These are phyloP conservation scores for Blastobotrys capitulatus DNA, from an alignment of 1,139 yeast genomes.

Conservation along the genomic window DNA sequence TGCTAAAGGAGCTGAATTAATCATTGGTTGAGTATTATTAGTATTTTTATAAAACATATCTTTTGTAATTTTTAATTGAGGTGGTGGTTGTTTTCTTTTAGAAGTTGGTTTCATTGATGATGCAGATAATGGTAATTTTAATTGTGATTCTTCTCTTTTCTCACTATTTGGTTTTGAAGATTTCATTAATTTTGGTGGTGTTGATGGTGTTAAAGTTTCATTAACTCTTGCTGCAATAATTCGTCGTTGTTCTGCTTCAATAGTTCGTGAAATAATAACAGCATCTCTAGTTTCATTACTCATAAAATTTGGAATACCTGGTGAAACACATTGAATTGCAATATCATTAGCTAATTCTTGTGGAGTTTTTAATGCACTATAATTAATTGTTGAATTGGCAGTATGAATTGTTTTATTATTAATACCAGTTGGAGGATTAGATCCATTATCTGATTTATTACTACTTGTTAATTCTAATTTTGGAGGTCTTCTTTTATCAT, in stretches of 20 bases:
- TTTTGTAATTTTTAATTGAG: neutral
- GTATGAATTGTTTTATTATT: neutral
- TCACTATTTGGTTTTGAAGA: neutral
- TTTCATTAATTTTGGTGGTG: neutral
- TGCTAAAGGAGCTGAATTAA: slow-evolving; percentile 14
- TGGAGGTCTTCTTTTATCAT: slow-evolving; percentile 17
- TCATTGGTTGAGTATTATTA: slow-evolving; percentile 3
- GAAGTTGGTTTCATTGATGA: slow-evolving; percentile 8
- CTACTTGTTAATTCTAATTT: slow-evolving; percentile 15
- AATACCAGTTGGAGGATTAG: neutral
- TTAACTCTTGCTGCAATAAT: slow-evolving; percentile 27
- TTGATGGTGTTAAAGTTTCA: neutral
- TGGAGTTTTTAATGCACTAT: slow-evolving; percentile 25
- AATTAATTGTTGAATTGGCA: neutral
- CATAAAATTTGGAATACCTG: slow-evolving; percentile 35
- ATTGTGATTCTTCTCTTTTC: neutral
- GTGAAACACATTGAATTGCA: slow-evolving; percentile 38
- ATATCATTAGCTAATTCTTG: slow-evolving; percentile 32
- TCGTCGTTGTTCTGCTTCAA: slow-evolving; percentile 35
- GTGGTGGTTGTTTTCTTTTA: slow-evolving; percentile 12
- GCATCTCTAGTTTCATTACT: slow-evolving; percentile 33
- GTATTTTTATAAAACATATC: neutral
- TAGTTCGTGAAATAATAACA: slow-evolving; percentile 30
- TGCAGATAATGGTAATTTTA: neutral
- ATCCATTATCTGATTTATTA: neutral